Evolutionary conservation across 176 grass and related monocot species (phyloP).

Genomic region (Sorghum bicolor): DNA sequence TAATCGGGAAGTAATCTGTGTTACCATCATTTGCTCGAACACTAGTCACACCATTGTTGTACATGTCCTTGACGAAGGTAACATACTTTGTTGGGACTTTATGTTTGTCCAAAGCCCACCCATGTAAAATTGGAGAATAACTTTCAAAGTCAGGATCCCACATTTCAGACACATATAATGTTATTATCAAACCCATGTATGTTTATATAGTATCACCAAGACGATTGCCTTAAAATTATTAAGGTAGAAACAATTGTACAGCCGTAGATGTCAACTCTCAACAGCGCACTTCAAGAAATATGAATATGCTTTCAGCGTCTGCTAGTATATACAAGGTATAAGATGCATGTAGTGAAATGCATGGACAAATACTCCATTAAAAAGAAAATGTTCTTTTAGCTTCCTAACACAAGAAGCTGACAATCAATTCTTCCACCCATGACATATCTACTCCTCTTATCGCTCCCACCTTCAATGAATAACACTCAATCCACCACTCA

Average conservation of each 20-base stretch:
- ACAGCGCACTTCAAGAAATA: not conserved
- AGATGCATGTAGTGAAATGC: not conserved
- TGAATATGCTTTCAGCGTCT: not conserved
- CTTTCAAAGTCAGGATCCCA: not conserved
- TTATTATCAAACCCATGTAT: not conserved
- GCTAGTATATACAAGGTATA: not conserved
- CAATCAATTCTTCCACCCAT: slow-evolving; percentile 3
- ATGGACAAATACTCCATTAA: not conserved
- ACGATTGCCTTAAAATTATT: not conserved
- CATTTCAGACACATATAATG: not conserved
- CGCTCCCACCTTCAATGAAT: not conserved
- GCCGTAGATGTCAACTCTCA: not conserved
- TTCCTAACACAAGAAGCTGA: not conserved
- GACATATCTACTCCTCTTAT: not conserved
- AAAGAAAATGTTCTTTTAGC: not conserved
- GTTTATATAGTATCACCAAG: not conserved
- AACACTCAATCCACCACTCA: not conserved
- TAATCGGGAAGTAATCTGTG: too few species aligned
- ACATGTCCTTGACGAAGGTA: too few species aligned
- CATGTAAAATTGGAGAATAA: not conserved
- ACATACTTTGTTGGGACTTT: too few species aligned
- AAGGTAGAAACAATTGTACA: not conserved
- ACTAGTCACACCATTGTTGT: too few species aligned
- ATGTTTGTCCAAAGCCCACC: too few species aligned
- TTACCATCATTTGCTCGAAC: too few species aligned